Conservation (phyloP, 1,284 basidiomycete genomes). For the Cryptococcus sp. region DNA sequence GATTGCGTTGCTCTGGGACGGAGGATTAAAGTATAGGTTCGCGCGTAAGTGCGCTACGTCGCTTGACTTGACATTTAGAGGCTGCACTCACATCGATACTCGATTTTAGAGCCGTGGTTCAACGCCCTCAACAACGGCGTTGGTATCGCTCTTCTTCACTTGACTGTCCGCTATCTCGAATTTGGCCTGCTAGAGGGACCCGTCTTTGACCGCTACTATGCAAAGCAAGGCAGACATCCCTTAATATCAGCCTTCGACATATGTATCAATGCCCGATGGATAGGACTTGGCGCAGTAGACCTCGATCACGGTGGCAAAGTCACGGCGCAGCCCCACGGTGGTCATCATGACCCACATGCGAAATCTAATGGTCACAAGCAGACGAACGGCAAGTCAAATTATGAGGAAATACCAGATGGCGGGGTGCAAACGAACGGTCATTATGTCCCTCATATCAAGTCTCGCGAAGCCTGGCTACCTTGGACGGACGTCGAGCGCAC, state of each 20-base stretch:
- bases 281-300: conserved; percentile 35
- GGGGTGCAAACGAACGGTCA: conserved; percentile 10
- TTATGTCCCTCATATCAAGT: conserved; percentile 4
- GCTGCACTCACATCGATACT: not conserved
- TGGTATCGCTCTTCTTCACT: conserved; percentile 33
- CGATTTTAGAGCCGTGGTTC: conserved; percentile 26
- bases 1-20: conserved; percentile 19
- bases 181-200: conserved; percentile 31
- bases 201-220: conserved; percentile 38
- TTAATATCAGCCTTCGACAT: conserved; percentile 33
- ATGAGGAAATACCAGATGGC: conserved; percentile 6
- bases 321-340: not conserved
- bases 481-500: conserved; percentile 19
- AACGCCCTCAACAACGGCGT: conserved; percentile 41
- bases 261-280: conserved; percentile 37
- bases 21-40: conserved; percentile 32
- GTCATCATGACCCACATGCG: not conserved
- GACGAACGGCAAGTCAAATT: not conserved
- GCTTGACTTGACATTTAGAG: not conserved
- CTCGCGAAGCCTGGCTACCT: conserved; percentile 20
- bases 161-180: conserved; percentile 38
- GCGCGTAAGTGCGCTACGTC: conserved; percentile 21
- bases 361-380: not conserved
- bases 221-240: conserved; percentile 21
- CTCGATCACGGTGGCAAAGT: conserved; percentile 14